Base-by-base conservation (phyloP, 129 eudicot genomes). In the Chrysanthemum seticuspe region DNA sequence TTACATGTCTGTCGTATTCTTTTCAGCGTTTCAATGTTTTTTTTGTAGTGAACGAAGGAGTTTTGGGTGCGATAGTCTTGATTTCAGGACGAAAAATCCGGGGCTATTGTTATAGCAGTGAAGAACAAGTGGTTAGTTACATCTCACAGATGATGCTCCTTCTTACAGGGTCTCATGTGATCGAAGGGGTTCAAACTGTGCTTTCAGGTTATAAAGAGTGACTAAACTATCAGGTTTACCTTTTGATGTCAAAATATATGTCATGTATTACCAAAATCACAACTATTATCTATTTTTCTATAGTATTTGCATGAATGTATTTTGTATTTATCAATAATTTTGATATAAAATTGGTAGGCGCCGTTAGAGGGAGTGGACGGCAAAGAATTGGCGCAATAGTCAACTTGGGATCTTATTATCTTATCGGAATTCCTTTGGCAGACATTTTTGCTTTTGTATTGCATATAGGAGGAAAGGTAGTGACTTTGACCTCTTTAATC, bases 401-500 rank as follows among this genome's bases (percentile, higher is more conserved):
- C 44, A 91, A 91, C 70, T 70, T 91, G 68, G 95, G 88, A 63
- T 84, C 95, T 27, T 91, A 88, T 80, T 91, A 87, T 70, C 58
- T 91, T 5, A 75, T 88, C 8, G 97, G 95, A 8, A 74, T 91
- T 59, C 95, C 97, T 23, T 72, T 72, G 25, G 84, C 88, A 0
- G 10, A 85, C 36, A 34, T 82, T 11, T 79, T 91, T 65, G 95
- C 95, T 72, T 91, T 91, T 23, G 72, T 82, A 36, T 77, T 75
- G 34, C 88, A 85, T 67, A 44, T 88, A 68, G 92, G 89, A 68
- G 97, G 97, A 65, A 85, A 83, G 91, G 97, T 86, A 89, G 63
- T 16, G n/a, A 57, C 51, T 25, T 79, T 59, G 31, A 13, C 21
- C 7, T 47, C 13, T 56, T 48, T 9, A 4, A 58, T 14, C 9